Evolutionary conservation across 1,139 yeast genomes (phyloP).

Genomic region (Pichia sp.): DNA sequence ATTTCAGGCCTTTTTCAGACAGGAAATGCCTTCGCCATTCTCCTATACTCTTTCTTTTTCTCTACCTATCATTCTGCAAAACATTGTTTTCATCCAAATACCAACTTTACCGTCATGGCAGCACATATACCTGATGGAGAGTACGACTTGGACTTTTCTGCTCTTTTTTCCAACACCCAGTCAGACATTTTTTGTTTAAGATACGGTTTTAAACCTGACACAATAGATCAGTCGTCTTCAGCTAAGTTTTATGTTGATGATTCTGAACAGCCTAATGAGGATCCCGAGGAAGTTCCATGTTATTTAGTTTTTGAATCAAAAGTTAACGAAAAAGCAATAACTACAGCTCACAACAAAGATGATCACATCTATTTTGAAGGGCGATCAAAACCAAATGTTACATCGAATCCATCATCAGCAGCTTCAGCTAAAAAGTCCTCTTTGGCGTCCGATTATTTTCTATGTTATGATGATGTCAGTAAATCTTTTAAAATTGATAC

Average conservation of each 20-base stretch:
- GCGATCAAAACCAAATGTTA: slow-evolving; percentile 1
- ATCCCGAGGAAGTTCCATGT: not conserved
- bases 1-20: not conserved
- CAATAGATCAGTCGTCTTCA: slow-evolving; percentile 22
- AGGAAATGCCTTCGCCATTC: not conserved
- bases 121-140: slow-evolving; percentile 29
- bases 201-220: slow-evolving; percentile 29
- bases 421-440: not conserved
- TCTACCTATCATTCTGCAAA: not conserved
- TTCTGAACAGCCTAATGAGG: not conserved
- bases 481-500: slow-evolving; percentile 23
- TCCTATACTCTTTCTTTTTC: not conserved
- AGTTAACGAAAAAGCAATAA: slow-evolving; percentile 14
- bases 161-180: slow-evolving; percentile 16
- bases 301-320: slow-evolving; percentile 25
- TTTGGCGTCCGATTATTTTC: slow-evolving; percentile 19
- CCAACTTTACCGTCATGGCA: not conserved
- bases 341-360: slow-evolving; percentile 5
- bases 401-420: slow-evolving; percentile 2
- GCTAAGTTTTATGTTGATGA: slow-evolving; percentile 10
- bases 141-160: slow-evolving; percentile 28
- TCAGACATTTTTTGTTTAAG: slow-evolving; percentile 27
- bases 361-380: slow-evolving; percentile 25
- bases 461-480: slow-evolving; percentile 23
- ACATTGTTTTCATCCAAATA: not conserved